Base-by-base conservation (phyloP, 208 protist species). In the Trypanosoma theileri region DNA sequence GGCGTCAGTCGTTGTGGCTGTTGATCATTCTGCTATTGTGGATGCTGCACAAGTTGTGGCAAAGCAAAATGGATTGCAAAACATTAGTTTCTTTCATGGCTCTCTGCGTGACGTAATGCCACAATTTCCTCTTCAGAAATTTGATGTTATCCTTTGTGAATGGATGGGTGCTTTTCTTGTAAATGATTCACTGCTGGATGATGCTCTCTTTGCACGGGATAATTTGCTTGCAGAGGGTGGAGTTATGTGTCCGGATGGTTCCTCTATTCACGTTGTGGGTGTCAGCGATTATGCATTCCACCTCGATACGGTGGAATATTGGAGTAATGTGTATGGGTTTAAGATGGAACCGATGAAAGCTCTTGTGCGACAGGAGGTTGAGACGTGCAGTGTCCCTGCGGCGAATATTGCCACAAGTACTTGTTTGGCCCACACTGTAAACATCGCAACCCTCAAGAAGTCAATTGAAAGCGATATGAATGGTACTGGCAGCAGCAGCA, bases 291-390 rank as follows among this genome's bases (percentile, higher is more conserved):
- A 94, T 68, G 28, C 75, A 19, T 97, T 95, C 66, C 73, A 88
- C 56, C 75, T 93, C 13, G 82, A 94, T 71, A 92, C 88, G 52
- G 83, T 93, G 62, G 89, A 94, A 44, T 97, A 85, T 66, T 97
- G 93, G 93, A 87, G 82, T 65, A 97, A 97, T 69, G 91, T 97
- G 12, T 97, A 97, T 63, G 93, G 93, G n/a, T 97, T 96, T 63
- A 69, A 52, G 26, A 97, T 97, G 93, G 77, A 86, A 42, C 78
- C 93, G 50, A 97, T 97, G 93, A 96, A 96, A 78, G 65, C 62
- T 61, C 79, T 96, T 16, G 90, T 97, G 59, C 80, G 77, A 22
- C 55, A 73, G 55, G 88, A 94, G 74, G 90, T 94, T 40, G 85
- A 91, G 68, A 84, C 81, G 56, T 94, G 90, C 60, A 55, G 73